Evolutionary conservation across 371 early-diverging fungal species (phyloP), one percentile per base, ranked within the genome.

Genomic region (Apophysomyces elegans): DNA sequence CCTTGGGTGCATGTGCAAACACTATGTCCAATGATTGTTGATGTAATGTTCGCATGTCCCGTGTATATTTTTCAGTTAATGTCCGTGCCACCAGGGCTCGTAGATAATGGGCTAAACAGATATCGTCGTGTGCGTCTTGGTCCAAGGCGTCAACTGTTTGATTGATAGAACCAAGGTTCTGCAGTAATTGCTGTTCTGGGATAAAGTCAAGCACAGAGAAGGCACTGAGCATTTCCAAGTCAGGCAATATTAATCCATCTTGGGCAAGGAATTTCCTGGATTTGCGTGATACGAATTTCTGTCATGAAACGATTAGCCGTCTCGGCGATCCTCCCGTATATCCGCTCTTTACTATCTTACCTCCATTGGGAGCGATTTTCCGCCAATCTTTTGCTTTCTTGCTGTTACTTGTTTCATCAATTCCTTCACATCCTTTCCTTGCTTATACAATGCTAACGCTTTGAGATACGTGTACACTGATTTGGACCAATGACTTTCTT

Each of bases 401-500:
- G 70, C 73, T 8, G 84, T 84, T 26, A 93, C 88, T 37, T 79
- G 70, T 37, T 75, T 69, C 84, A 93, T 85, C 62, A 85, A 67
- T 8, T 69, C 74, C 4, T 56, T 45, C 3, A 76, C 76, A 37
- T 57, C 8, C 64, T 56, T 36, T 64, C 62, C 41, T 67, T 70
- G 1, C 37, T 71, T 68, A 37, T 86, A 88, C 43, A 90, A 62
- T 18, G 76, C 80, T 12, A 84, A 62, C 0, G 88, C 93, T 12
- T 81, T 83, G 11, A 86, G 67, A 63, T 92, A 93, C 0, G 79
- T 73, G 73, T 91, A 92, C 5, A 88, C 87, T 3, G 93, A 89
- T 67, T 86, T 87, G 66, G 89, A 87, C 94, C 94, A 93, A 62
- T 88, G 86, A 71, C 88, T 90, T 59, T 93, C 93, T 60, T 75